Conservation (phyloP, 495 filamentous ascomycete species). For the Podospora pseudocomata region DNA sequence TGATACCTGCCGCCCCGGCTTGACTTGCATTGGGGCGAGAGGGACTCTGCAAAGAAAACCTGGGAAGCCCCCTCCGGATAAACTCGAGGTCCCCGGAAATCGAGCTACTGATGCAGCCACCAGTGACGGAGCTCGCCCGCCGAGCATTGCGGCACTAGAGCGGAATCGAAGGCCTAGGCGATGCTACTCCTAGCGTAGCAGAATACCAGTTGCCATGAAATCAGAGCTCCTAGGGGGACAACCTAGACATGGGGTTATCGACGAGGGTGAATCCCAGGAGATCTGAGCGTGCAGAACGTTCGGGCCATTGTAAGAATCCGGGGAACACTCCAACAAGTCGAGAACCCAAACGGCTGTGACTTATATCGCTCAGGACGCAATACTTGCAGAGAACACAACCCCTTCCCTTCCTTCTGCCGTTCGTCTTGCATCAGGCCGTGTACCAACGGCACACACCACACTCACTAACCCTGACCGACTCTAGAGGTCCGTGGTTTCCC, state of each 20-base stretch:
- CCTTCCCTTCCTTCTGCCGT: slow-evolving; percentile 2
- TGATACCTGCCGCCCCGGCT: background rate
- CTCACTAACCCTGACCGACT: background rate
- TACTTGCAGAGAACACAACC: background rate
- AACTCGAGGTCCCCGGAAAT: background rate
- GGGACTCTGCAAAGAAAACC: slow-evolving; percentile 3
- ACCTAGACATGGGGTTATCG: background rate
- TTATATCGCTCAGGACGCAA: background rate
- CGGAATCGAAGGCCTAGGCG: background rate
- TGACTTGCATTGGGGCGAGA: background rate
- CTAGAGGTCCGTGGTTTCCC: background rate
- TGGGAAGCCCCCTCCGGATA: slow-evolving; percentile 1
- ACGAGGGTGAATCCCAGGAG: background rate
- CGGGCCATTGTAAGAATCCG: background rate
- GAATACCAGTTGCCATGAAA: background rate
- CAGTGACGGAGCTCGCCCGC: background rate
- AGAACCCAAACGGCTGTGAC: background rate
- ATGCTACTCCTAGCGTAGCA: slow-evolving; percentile 1
- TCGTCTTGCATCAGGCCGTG: background rate
- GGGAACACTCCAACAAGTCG: background rate
- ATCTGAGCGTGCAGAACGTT: background rate
- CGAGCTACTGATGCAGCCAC: background rate
- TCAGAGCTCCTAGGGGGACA: too few relatives aligned
- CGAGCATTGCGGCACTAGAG: background rate
- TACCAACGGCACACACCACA: background rate